Percentiles rank a stretch among this genome's conserved stretches.
Evolutionary conservation across 2,329 filamentous ascomycete genomes (phyloP).

Genomic region (Diaporthe australafricana): DNA sequence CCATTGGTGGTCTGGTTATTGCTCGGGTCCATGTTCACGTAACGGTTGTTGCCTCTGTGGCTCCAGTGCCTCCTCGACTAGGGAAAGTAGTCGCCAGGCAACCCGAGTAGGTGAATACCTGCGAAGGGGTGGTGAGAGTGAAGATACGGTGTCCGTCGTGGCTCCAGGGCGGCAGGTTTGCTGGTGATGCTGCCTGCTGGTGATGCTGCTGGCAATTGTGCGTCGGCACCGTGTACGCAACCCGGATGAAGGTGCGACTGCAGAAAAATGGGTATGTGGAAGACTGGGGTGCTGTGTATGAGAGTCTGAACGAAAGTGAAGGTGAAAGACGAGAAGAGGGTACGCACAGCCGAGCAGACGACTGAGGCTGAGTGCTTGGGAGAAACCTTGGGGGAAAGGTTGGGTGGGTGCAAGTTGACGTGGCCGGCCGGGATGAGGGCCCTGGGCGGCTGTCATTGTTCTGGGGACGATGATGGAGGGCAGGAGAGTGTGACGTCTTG

Average conservation of each 20-base stretch:
- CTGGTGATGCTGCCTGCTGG: constrained; percentile 1
- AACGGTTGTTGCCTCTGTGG: background rate
- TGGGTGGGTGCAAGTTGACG: constrained; percentile 19
- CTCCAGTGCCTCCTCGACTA: background rate
- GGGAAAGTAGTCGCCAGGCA: background rate
- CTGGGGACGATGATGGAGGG: constrained; percentile 2
- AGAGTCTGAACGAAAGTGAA: background rate
- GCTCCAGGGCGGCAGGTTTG: background rate
- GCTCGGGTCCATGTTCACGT: background rate
- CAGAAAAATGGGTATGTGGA: background rate
- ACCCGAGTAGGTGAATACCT: background rate
- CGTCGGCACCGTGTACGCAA: background rate
- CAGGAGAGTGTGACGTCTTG: constrained; percentile 16
- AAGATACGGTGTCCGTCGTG: background rate
- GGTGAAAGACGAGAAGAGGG: background rate
- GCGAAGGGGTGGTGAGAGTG: background rate
- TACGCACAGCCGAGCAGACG: constrained; percentile 3
- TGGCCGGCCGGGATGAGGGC: constrained; percentile 6
- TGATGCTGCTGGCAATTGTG: background rate
- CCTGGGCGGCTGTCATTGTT: constrained; percentile 15
- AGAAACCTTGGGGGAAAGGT: background rate
- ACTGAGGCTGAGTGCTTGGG: constrained; percentile 11
- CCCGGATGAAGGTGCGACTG: too few relatives aligned
- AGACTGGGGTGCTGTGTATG: background rate
- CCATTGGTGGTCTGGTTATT: background rate